These are phyloP conservation scores for Neckera pumila DNA, from an alignment of 225 moss, liverwort and hornwort species.

Conservation along the genomic window DNA sequence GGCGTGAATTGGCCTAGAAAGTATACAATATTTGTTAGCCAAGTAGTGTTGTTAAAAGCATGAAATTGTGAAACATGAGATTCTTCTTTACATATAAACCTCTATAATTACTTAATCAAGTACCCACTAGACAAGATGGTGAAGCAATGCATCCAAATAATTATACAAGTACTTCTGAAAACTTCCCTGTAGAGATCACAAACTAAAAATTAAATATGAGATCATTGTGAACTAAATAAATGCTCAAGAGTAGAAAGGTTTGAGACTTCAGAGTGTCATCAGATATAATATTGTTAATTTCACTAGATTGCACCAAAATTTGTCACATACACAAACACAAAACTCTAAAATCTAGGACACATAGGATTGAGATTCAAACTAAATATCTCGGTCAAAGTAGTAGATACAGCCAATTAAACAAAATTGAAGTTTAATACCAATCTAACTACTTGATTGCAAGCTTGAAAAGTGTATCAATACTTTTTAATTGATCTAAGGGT, in stretches of 20 bases:
- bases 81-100: neutral
- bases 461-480: neutral
- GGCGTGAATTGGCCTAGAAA: rapidly evolving
- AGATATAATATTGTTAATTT: neutral
- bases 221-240: neutral
- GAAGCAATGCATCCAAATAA: neutral
- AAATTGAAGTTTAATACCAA: neutral
- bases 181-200: rapidly evolving
- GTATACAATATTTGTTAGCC: neutral
- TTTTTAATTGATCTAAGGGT: neutral
- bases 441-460: neutral
- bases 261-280: neutral
- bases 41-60: neutral
- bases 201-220: neutral
- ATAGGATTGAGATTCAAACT: neutral
- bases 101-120: neutral
- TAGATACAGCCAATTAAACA: no score
- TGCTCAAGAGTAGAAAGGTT: rapidly evolving
- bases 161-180: neutral
- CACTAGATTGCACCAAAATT: rapidly evolving
- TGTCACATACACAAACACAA: no score
- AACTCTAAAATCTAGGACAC: neutral
- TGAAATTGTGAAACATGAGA: neutral
- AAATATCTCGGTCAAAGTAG: neutral
- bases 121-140: neutral